A percentile compares a stretch with the other conserved stretches of the same genome.
Evolutionary conservation across 129 eudicot species (phyloP).

Genomic region (Escallonia herrerae): DNA sequence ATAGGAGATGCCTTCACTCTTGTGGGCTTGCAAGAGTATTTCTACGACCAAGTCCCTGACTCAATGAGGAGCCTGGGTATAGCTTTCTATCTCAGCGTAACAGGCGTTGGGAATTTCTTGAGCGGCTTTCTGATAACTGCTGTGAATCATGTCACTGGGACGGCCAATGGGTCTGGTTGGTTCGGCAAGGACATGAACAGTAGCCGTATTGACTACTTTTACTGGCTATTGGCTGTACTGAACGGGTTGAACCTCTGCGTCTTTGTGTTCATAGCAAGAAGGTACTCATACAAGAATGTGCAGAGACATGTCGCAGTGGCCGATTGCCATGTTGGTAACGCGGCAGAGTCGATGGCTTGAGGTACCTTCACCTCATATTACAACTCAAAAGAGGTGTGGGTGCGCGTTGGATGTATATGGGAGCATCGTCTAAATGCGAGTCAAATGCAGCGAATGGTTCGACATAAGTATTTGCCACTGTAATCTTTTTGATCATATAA

Average conservation of each 20-base stretch:
- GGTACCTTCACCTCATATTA: no score
- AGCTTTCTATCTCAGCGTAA: constrained; percentile 27
- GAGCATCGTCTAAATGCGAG: no score
- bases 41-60: constrained; percentile 43
- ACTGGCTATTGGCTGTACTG: constrained; percentile 44
- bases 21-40: constrained; percentile 43
- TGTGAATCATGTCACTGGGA: constrained; percentile 15
- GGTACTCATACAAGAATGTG: constrained; percentile 48
- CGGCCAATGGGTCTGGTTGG: constrained; percentile 41
- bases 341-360: background rate
- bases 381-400: no score
- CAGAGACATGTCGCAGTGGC: constrained; percentile 7
- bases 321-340: constrained; percentile 5
- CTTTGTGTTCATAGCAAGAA: constrained; percentile 29
- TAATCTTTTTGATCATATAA: no score
- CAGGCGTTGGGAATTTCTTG: constrained; percentile 22
- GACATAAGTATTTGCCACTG: no score
- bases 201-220: constrained; percentile 48
- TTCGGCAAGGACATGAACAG: constrained; percentile 50
- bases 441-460: no score
- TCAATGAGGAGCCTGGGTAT: constrained; percentile 36
- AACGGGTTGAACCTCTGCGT: constrained; percentile 27
- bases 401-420: no score
- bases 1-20: constrained; percentile 36
- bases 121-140: constrained; percentile 30